These are phyloP conservation scores for Sanchytrium tribonematis DNA, from an alignment of 371 early-diverging fungal genomes.

Conservation along the genomic window DNA sequence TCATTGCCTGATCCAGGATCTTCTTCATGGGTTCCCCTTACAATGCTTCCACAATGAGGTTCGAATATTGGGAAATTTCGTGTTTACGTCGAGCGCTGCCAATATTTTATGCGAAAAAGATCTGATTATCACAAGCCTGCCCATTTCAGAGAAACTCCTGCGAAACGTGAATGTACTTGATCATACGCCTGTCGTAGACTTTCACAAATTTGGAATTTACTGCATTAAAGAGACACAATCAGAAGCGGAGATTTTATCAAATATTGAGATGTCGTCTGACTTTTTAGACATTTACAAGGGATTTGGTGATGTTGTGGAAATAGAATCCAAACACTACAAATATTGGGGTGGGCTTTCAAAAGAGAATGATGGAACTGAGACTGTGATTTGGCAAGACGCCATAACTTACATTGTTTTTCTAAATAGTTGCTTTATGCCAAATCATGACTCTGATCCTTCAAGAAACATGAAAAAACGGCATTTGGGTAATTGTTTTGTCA, in stretches of 20 bases:
- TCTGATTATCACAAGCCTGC: neutral
- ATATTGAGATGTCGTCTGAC: constrained; percentile 47
- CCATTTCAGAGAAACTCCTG: constrained; percentile 33
- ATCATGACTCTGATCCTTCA: constrained; percentile 30
- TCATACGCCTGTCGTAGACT: constrained; percentile 59
- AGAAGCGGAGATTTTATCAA: constrained; percentile 57
- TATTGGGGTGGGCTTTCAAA: constrained; percentile 62
- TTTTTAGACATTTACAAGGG: constrained; percentile 50
- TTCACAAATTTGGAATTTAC: constrained; percentile 75
- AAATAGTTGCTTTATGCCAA: constrained; percentile 76
- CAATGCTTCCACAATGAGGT: neutral
- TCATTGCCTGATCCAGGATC: neutral
- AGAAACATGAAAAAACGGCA: constrained; percentile 65
- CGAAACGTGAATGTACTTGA: constrained; percentile 54
- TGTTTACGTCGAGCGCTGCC: neutral
- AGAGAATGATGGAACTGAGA: constrained; percentile 53
- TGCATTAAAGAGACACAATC: constrained; percentile 61
- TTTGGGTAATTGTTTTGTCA: constrained; percentile 80
- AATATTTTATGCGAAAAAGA: neutral
- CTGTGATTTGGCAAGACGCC: constrained; percentile 53
- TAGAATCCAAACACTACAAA: constrained; percentile 22
- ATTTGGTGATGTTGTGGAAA: constrained; percentile 24
- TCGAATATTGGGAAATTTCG: neutral
- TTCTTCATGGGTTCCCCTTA: neutral
- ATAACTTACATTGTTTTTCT: constrained; percentile 69